Base-by-base conservation (phyloP, 2,329 filamentous ascomycete genomes). In the Venturia nashicola region DNA sequence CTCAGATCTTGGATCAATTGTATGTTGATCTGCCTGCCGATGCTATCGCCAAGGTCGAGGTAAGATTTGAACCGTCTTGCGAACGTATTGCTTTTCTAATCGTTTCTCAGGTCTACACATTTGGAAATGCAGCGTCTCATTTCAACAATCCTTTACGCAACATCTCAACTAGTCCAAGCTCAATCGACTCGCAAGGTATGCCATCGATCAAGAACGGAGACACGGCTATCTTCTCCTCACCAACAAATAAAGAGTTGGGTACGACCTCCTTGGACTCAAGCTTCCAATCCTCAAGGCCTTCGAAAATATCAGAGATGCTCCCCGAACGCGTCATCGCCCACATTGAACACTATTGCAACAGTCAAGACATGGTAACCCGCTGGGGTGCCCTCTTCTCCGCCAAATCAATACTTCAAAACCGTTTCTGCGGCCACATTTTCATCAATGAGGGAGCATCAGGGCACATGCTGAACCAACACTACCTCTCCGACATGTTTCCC, bases 271-370 rank as follows among this genome's bases (percentile, higher is more conserved):
- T 14, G 11, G 23, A 43, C 40, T n/a, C 34, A 36, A 16, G 23
- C 59, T 61, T 61, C 39, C 20, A n/a, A 16, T 43, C 61, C 43
- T 39, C 46, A 55, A 51, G 46, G 14, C 60, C 40, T n/a, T 27
- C 32, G 2, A 61, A 61, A 40, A 46, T 62, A 9, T 36, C 27
- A 1, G 44, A 55, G 23, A 55, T 62, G 61, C 61, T 62, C 7
- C 61, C 61, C 14, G 44, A 62, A 46, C 43, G 61, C 27, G 82
- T 83, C 3, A 86, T 93, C 61, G 79, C 82, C 6, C 81, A 91
- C 67, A 86, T 93, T 44, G 90, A 94, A 74, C 90, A 94, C 73
- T 94, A 92, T 70, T 87, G 86, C 2, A 88, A 92, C 71, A 82
- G 81, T 9, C 81, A 79, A n/a, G 90, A 94, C 69, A 89, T 90